These are phyloP conservation scores for Peronosclerospora sorghi DNA, from an alignment of 352 stramenopile species.

Conservation along the genomic window DNA sequence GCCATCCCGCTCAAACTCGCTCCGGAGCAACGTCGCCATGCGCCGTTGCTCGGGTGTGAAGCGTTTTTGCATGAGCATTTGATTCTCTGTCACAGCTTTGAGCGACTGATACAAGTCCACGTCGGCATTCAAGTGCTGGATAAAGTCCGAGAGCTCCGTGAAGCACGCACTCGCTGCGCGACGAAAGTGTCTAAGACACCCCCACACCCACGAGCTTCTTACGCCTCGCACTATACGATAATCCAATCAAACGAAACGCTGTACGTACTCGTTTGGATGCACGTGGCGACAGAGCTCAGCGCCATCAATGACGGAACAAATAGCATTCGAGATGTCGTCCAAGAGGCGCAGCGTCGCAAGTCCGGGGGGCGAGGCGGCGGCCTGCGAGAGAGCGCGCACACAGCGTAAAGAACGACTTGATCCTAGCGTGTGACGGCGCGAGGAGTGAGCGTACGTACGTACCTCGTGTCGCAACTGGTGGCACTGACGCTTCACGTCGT, in stretches of 20 bases:
- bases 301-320: slow-evolving; percentile 94
- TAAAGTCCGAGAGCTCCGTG: slow-evolving; percentile 88
- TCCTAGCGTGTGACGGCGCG: no score
- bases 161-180: slow-evolving; percentile 82
- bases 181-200: slow-evolving; percentile 49
- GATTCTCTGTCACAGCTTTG: slow-evolving; percentile 48
- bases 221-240: no score
- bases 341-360: slow-evolving; percentile 68
- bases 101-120: slow-evolving; percentile 84
- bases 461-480: slow-evolving; percentile 49
- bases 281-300: slow-evolving; percentile 92
- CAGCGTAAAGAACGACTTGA: neutral
- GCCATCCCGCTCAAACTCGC: slow-evolving; percentile 93
- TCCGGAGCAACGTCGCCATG: slow-evolving; percentile 82
- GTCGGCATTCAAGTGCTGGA: slow-evolving; percentile 91
- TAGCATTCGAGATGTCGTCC: slow-evolving; percentile 90
- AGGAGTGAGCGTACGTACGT: no score
- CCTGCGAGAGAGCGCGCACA: slow-evolving; percentile 15
- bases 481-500: slow-evolving; percentile 43
- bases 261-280: slow-evolving; percentile 71
- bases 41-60: slow-evolving; percentile 84
- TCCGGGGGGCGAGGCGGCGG: slow-evolving; percentile 39
- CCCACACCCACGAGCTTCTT: no score
- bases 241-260: neutral
- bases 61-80: slow-evolving; percentile 30